Percentiles rank a stretch among this genome's conserved stretches.
These are phyloP conservation scores for Tuber melanosporum DNA, from an alignment of 495 filamentous ascomycete species.

Conservation along the genomic window DNA sequence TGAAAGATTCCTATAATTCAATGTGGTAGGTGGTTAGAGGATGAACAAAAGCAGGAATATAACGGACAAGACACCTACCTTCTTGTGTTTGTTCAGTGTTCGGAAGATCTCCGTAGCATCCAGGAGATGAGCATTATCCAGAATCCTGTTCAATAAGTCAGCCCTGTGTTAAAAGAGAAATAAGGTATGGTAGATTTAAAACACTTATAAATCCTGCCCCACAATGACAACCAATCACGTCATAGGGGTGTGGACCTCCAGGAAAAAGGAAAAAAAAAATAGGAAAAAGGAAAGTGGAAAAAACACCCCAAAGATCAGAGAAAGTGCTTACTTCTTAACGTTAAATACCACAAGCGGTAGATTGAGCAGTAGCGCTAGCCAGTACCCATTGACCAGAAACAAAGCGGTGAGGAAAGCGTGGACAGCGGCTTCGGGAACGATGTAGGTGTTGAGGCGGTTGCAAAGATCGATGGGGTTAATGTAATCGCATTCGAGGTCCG, in stretches of 20 bases:
- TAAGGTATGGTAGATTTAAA: not conserved
- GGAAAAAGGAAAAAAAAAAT: not conserved
- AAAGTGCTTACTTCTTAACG: slow-evolving; percentile 78
- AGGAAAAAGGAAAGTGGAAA: not conserved
- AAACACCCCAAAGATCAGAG: not conserved
- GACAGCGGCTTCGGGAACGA: slow-evolving; percentile 95
- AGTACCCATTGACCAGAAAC: slow-evolving; percentile 98
- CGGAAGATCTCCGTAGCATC: slow-evolving; percentile 99
- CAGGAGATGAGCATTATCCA: slow-evolving; percentile 91
- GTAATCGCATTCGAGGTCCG: slow-evolving; percentile 64
- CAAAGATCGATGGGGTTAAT: slow-evolving; percentile 99
- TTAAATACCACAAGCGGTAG: slow-evolving; percentile 89
- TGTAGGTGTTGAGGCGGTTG: slow-evolving; percentile 99
- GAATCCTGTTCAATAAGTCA: slow-evolving; percentile 58
- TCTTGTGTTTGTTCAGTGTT: slow-evolving; percentile 98
- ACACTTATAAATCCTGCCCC: not conserved
- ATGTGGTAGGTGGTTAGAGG: slow-evolving; percentile 1
- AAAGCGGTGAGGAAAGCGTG: slow-evolving; percentile 90
- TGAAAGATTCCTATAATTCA: slow-evolving; percentile 79
- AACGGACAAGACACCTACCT: slow-evolving; percentile 53
- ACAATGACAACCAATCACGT: not conserved
- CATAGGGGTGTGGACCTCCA: not conserved
- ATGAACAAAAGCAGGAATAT: slow-evolving; percentile 11
- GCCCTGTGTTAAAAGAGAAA: slow-evolving; percentile 7
- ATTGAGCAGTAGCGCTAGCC: slow-evolving; percentile 87